phyloP scores from a whole-genome alignment of 768 basidiomycete genomes.

The Hortiboletus campestris region DNA sequence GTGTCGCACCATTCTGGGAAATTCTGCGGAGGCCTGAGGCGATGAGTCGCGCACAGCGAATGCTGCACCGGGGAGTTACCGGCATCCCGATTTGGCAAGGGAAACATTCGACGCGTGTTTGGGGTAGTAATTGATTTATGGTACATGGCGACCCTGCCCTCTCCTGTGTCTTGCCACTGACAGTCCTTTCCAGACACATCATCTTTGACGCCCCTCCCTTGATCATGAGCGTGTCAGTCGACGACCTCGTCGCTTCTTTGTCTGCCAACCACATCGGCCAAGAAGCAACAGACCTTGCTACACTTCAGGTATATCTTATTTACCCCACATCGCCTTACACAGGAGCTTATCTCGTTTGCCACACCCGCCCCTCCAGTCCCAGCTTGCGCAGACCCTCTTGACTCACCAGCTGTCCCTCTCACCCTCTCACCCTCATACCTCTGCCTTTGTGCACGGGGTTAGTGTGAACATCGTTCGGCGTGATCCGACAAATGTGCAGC shows the following conservation, averaged over 20 bases:
- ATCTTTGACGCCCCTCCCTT: background rate
- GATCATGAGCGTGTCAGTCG: constrained; percentile 46
- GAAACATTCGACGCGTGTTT: constrained; percentile 22
- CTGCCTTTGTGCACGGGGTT: constrained; percentile 20
- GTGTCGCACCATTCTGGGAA: background rate
- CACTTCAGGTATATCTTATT: constrained; percentile 40
- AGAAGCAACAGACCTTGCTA: constrained; percentile 49
- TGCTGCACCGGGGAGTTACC: constrained; percentile 1
- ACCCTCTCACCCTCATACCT: constrained; percentile 13
- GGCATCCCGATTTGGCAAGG: constrained; percentile 9
- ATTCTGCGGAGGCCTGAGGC: background rate
- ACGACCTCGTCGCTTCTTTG: constrained; percentile 51
- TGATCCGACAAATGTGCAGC: constrained; percentile 36
- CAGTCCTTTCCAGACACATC: background rate
- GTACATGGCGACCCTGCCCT: constrained; percentile 7
- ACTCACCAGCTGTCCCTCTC: constrained; percentile 31
- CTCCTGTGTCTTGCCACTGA: constrained; percentile 6
- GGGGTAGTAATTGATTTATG: constrained; percentile 5
- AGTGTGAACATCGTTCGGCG: constrained; percentile 25
- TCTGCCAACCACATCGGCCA: constrained; percentile 50
- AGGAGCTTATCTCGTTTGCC: constrained; percentile 16
- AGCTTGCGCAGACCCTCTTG: constrained; percentile 45
- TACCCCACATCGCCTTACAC: constrained; percentile 15
- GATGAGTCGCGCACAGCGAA: background rate
- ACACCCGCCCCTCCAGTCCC: constrained; percentile 32